Evolutionary conservation across 768 basidiomycete genomes (phyloP), one percentile per base, ranked within the genome.

Genomic region (Amanita fuliginea): DNA sequence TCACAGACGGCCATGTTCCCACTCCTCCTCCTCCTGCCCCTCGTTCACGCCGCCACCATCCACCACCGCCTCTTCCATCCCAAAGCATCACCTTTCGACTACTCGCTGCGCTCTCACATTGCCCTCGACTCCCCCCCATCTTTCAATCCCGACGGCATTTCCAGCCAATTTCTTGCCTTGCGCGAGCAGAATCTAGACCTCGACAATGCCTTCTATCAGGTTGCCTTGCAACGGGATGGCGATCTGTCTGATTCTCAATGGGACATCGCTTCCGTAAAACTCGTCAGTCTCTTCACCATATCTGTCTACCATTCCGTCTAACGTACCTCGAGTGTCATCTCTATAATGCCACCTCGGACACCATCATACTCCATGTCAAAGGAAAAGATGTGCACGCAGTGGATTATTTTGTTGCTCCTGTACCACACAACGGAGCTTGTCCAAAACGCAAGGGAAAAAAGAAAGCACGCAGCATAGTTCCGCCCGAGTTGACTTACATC

Each of bases 391-490:
- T 64, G 21, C 78, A 76, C 60, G 76, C 81, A 40, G 58, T 89
- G 47, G 81, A 87, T 59, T 84, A 88, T 60, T 86, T 83, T 56
- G 68, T 88, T 19, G 72, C 72, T 32, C 79, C 86, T 28, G 68
- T 79, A 37, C 76, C 83, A n/a, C 77, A 74, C 59, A 73, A 84
- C 58, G 86, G 84, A 51, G 63, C 77, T 34, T 91, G 88, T 60
- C 78, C 76, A 5, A 59, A 61, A 46, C 54, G 57, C 47, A 65
- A 59, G 49, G 55, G 58, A 33, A 60, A 61, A 33, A 58, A 59
- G 50, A 51, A 47, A 13, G 11, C 13, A 41, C 42, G 26, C 28
- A 22, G 19, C 21, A 19, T 9, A 43, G 13, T n/a, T 4, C 32
- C 35, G 24, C 32, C 35, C 36, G 60, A 11, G 55, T 35, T 47